These are phyloP conservation scores for Cutaneotrichosporon sp. DNA, from an alignment of 1,284 basidiomycete species.

Conservation along the genomic window DNA sequence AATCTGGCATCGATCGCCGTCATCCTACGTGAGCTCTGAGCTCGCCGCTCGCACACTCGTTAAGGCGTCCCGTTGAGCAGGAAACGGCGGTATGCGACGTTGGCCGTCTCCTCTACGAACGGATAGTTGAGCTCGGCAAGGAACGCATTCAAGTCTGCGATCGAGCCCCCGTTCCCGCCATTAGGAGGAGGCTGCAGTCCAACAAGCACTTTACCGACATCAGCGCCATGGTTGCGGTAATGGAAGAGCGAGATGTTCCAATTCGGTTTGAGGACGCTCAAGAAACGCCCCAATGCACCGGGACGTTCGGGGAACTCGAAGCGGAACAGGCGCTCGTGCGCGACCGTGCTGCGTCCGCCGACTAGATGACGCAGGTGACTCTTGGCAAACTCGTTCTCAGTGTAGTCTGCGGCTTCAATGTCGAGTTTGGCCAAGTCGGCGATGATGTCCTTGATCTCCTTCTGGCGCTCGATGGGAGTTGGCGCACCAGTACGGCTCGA, in stretches of 20 bases:
- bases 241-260: slow-evolving; percentile 98
- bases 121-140: slow-evolving; percentile 76
- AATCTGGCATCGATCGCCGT: not conserved
- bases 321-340: slow-evolving; percentile 84
- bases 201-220: slow-evolving; percentile 85
- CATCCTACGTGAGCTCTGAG: not conserved
- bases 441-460: slow-evolving; percentile 70
- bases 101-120: slow-evolving; percentile 91
- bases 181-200: slow-evolving; percentile 83
- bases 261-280: slow-evolving; percentile 72
- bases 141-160: slow-evolving; percentile 67
- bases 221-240: slow-evolving; percentile 95
- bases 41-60: too few species aligned
- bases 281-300: slow-evolving; percentile 84
- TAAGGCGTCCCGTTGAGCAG: slow-evolving; percentile 44
- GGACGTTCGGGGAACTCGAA: slow-evolving; percentile 98
- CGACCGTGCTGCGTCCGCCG: slow-evolving; percentile 73
- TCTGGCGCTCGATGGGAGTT: slow-evolving; percentile 57
- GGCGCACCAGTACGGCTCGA: slow-evolving; percentile 44
- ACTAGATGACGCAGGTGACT: slow-evolving; percentile 92
- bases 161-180: slow-evolving; percentile 53
- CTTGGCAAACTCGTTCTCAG: slow-evolving; percentile 93
- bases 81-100: slow-evolving; percentile 79
- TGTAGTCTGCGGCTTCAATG: slow-evolving; percentile 85
- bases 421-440: slow-evolving; percentile 63